A percentile compares a stretch with the other conserved stretches of the same genome.
Evolutionary conservation across 176 grass and related monocot genomes (phyloP).

Genomic region (Areca catechu): DNA sequence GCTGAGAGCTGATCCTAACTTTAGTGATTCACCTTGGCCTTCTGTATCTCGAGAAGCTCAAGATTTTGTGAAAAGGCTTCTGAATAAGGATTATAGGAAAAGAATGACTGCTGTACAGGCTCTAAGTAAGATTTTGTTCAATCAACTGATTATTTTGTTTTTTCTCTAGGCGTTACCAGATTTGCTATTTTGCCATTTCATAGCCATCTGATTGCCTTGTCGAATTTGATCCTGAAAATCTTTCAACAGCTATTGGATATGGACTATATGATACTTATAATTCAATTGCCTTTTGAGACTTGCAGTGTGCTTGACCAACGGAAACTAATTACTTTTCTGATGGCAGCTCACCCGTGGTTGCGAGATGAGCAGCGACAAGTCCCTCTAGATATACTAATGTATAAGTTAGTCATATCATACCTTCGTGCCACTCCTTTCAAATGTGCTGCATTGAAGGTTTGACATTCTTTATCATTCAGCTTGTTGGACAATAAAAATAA

Average conservation of each 20-base stretch:
- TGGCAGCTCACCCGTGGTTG: constrained; percentile 84
- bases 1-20: constrained; percentile 91
- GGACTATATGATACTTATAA: no score
- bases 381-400: constrained; percentile 78
- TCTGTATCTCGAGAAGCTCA: constrained; percentile 73
- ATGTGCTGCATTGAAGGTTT: constrained; percentile 90
- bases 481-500: neutral
- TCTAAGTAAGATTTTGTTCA: constrained; percentile 47
- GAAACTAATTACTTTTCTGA: constrained; percentile 20
- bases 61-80: constrained; percentile 96
- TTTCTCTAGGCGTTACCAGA: no score
- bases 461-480: constrained; percentile 1
- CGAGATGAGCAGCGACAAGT: constrained; percentile 49
- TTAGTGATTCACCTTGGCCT: constrained; percentile 93
- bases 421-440: constrained; percentile 80
- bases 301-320: no score
- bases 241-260: no score
- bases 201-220: no score
- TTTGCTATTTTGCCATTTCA: no score
- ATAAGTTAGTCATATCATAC: constrained; percentile 74
- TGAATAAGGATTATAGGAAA: constrained; percentile 98
- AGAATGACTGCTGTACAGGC: constrained; percentile 99
- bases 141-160: no score
- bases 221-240: no score
- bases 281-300: no score